phyloP scores from a whole-genome alignment of 345 rosid species.

The Pseudoturritis turrita region DNA sequence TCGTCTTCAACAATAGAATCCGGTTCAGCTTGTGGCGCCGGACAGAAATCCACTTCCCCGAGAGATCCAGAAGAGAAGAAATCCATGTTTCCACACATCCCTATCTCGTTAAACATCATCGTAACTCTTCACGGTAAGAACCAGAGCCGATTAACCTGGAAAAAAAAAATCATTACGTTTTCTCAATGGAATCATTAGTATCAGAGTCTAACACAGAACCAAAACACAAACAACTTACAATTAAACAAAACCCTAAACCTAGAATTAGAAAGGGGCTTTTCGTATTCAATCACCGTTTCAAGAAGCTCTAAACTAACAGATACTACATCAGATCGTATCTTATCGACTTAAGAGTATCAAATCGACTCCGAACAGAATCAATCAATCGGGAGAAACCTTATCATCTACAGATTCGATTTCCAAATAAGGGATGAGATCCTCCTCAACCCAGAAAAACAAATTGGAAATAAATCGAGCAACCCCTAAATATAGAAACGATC shows the following conservation, averaged over 20 bases:
- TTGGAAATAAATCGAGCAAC: not conserved
- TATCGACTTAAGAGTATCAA: not conserved
- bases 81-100: slow-evolving; percentile 72
- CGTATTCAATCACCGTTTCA: not conserved
- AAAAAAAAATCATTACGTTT: not conserved
- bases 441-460: not conserved
- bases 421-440: not conserved
- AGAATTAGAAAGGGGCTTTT: not conserved
- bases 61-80: slow-evolving; percentile 51
- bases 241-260: slow-evolving; percentile 1
- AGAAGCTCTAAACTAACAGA: not conserved
- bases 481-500: slow-evolving; percentile 13
- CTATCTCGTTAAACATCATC: slow-evolving; percentile 80
- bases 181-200: not conserved
- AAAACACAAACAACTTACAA: not conserved
- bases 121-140: slow-evolving; percentile 5
- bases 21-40: slow-evolving; percentile 44
- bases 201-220: not conserved
- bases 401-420: not conserved
- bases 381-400: not conserved
- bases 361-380: not conserved
- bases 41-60: slow-evolving; percentile 47
- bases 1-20: slow-evolving; percentile 74
- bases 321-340: slow-evolving; percentile 7
- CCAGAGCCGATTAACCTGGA: slow-evolving; percentile 10